Percentiles rank a stretch among this genome's conserved stretches.
Evolutionary conservation across 495 filamentous ascomycete species (phyloP).

Genomic region (Podospora tetraspora): DNA sequence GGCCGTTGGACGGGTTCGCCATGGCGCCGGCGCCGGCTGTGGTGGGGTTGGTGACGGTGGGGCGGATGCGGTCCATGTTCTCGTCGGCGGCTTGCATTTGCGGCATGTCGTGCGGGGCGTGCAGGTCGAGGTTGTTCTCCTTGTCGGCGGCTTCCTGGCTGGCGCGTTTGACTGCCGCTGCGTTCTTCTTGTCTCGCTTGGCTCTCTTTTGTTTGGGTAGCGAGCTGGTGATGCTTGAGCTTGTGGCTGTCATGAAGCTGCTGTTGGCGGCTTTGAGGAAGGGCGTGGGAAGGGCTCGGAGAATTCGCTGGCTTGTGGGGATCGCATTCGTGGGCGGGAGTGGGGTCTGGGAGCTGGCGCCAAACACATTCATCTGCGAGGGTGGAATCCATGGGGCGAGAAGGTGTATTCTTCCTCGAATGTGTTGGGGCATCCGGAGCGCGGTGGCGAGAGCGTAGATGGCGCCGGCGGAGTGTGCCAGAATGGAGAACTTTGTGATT

Average conservation of each 20-base stretch:
- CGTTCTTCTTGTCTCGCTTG: conserved; percentile 53
- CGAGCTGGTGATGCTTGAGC: conserved; percentile 79
- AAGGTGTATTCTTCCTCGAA: conserved; percentile 90
- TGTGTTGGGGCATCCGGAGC: conserved; percentile 90
- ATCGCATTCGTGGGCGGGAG: conserved; percentile 74
- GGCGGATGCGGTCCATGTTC: conserved; percentile 35
- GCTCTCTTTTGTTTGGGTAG: conserved; percentile 53
- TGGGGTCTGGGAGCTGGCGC: conserved; percentile 58
- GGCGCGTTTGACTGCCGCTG: conserved; percentile 18
- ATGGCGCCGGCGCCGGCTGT: conserved; percentile 20
- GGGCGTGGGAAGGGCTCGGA: conserved; percentile 85
- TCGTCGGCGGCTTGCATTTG: conserved; percentile 27
- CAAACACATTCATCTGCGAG: conserved; percentile 83
- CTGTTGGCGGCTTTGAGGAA: conserved; percentile 92
- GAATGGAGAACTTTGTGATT: conserved; percentile 93
- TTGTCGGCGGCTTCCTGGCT: conserved; percentile 31
- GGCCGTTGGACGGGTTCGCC: conserved; percentile 21
- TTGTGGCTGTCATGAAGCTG: conserved; percentile 88
- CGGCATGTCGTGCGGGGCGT: conserved; percentile 17
- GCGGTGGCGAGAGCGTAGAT: conserved; percentile 97
- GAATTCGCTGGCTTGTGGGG: conserved; percentile 84
- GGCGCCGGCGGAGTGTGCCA: conserved; percentile 95
- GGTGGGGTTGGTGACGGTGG: conserved; percentile 24
- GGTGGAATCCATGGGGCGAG: conserved; percentile 97
- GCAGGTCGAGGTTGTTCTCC: conserved; percentile 32